phyloP scores from a whole-genome alignment of 2,329 filamentous ascomycete genomes.

The Onygenales sp. region DNA sequence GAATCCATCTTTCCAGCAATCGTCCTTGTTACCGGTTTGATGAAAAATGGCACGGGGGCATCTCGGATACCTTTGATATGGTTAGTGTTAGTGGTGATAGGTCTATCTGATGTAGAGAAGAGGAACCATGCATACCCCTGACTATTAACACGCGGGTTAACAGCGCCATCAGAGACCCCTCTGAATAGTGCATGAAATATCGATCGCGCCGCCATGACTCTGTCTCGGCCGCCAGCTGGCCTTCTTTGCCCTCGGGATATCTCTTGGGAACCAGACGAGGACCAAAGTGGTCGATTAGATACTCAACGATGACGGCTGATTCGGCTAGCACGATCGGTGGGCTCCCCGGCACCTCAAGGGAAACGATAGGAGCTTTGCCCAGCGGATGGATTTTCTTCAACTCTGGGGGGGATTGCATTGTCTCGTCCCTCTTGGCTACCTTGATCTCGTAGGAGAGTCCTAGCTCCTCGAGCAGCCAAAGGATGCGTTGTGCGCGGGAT shows the following conservation, averaged over 20 bases:
- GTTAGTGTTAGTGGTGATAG: not conserved
- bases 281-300: conserved; percentile 62
- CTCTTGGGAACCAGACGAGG: conserved; percentile 41
- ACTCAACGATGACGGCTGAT: conserved; percentile 72
- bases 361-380: conserved; percentile 76
- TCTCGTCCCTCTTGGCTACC: conserved; percentile 62
- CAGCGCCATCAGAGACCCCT: conserved; percentile 71
- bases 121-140: conserved; percentile 33
- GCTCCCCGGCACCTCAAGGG: conserved; percentile 44
- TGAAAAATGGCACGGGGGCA: conserved; percentile 56
- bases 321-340: conserved; percentile 63
- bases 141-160: conserved; percentile 58
- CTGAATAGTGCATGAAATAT: conserved; percentile 73
- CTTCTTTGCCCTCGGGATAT: conserved; percentile 46
- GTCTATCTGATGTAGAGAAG: not conserved
- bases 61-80: conserved; percentile 33
- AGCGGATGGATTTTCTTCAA: conserved; percentile 72
- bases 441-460: conserved; percentile 70
- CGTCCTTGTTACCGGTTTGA: conserved; percentile 52
- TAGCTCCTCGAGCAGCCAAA: conserved; percentile 81
- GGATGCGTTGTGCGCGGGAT: conserved; percentile 71
- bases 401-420: conserved; percentile 59
- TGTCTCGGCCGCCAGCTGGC: conserved; percentile 47
- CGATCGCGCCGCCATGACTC: conserved; percentile 52
- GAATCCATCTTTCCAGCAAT: conserved; percentile 41